Conservation (phyloP, 805 yeast species). For the Hagleromyces aurorensis region DNA sequence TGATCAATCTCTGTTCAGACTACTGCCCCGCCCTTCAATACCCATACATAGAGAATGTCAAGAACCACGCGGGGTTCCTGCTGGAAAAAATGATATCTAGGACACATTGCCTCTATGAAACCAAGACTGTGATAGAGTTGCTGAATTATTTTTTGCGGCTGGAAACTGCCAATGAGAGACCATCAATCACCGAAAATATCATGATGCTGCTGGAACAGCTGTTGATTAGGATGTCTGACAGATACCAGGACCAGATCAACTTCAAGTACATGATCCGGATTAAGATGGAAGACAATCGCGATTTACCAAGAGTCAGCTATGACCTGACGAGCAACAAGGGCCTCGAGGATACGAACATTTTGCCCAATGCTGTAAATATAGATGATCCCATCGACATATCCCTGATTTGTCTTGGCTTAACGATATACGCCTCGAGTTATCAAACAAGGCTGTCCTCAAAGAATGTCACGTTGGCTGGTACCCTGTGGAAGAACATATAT, state of each 20-base stretch:
- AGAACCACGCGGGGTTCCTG: too few relatives aligned
- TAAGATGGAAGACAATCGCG: conserved; percentile 5
- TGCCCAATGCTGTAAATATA: conserved; percentile 21
- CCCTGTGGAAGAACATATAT: conserved; percentile 12
- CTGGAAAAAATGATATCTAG: too few relatives aligned
- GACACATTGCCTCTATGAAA: conserved; percentile 3
- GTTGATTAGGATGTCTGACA: conserved; percentile 10
- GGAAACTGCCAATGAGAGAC: conserved; percentile 2
- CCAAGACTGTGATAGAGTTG: conserved; percentile 10
- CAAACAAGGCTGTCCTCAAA: not conserved
- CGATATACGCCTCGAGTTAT: conserved; percentile 8
- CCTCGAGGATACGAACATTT: conserved; percentile 6
- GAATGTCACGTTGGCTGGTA: conserved; percentile 1
- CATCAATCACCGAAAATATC: too few relatives aligned
- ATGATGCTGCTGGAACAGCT: conserved; percentile 7
- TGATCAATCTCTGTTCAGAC: conserved; percentile 16
- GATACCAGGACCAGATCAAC: conserved; percentile 12
- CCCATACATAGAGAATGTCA: conserved; percentile 5
- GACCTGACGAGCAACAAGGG: conserved; percentile 15
- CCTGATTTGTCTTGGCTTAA: conserved; percentile 14
- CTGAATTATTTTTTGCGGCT: conserved; percentile 10
- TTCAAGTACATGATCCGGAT: conserved; percentile 17
- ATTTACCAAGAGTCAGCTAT: conserved; percentile 8
- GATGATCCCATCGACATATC: conserved; percentile 14
- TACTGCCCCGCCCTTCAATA: conserved; percentile 10